These are phyloP conservation scores for Torulaspora delbrueckii DNA, from an alignment of 805 yeast genomes.

Conservation along the genomic window DNA sequence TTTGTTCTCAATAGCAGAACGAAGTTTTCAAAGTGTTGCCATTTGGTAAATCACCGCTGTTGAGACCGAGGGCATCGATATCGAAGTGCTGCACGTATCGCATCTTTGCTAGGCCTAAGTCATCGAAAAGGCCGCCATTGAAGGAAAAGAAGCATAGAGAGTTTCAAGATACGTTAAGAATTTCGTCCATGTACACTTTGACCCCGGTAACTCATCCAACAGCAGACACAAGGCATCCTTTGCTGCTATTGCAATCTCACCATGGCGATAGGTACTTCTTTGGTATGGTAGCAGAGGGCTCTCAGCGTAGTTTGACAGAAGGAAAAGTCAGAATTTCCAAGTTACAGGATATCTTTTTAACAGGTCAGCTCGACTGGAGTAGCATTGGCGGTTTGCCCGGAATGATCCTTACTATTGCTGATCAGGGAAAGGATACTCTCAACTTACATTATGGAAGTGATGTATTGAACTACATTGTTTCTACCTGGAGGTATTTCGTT, in stretches of 20 bases:
- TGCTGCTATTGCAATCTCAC: constrained; percentile 43
- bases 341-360: constrained; percentile 61
- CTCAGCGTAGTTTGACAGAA: constrained; percentile 70
- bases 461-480: constrained; percentile 51
- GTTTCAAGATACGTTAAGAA: constrained; percentile 8
- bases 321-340: constrained; percentile 53
- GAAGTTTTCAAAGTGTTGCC: constrained; percentile 12
- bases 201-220: constrained; percentile 58
- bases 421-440: constrained; percentile 59
- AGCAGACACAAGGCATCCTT: constrained; percentile 54
- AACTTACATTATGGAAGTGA: constrained; percentile 51
- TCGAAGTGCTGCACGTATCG: neutral
- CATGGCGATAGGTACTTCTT: constrained; percentile 50
- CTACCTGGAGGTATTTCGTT: constrained; percentile 84
- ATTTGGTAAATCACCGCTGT: constrained; percentile 3
- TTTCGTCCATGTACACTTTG: constrained; percentile 43
- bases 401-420: constrained; percentile 71
- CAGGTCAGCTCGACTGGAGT: constrained; percentile 75
- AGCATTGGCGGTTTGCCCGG: constrained; percentile 94
- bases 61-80: constrained; percentile 2
- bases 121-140: neutral
- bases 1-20: neutral
- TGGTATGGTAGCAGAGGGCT: constrained; percentile 82
- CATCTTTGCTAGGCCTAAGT: neutral
- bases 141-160: constrained; percentile 1